Conservation (phyloP, 2,329 filamentous ascomycete genomes). For the Pseudogymnoascus pannorum region DNA sequence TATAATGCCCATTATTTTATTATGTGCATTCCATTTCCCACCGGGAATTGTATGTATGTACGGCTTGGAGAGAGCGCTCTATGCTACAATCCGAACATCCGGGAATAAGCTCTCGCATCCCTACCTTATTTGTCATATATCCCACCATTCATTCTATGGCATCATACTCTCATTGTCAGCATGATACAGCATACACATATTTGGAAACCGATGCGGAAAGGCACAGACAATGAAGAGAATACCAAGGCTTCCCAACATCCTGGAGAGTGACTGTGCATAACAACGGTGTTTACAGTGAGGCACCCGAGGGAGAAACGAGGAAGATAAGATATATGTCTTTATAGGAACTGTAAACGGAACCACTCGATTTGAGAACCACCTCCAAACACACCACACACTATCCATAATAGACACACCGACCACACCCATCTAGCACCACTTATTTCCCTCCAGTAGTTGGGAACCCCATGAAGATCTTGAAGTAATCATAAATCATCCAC, state of each 20-base stretch:
- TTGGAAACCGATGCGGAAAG: not conserved
- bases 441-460: conserved; percentile 66
- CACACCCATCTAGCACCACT: conserved; percentile 12
- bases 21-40: not conserved
- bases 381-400: not conserved
- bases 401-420: conserved; percentile 4
- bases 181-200: not conserved
- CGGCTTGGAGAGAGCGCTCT: not conserved
- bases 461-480: conserved; percentile 84
- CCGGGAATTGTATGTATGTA: not conserved
- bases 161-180: not conserved
- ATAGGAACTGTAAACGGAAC: not conserved
- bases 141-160: not conserved
- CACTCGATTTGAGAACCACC: not conserved
- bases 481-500: conserved; percentile 92
- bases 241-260: not conserved
- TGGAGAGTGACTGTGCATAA: not conserved
- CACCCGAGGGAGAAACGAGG: not conserved
- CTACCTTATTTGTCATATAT: not conserved
- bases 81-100: not conserved
- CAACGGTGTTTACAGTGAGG: not conserved
- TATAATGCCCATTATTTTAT: not conserved
- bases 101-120: not conserved
- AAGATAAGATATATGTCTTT: not conserved
- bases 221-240: not conserved